A percentile compares a stretch with the other conserved stretches of the same genome.
Conservation (phyloP, 148 eudicot species). For the Fagopyrum homotropicum region DNA sequence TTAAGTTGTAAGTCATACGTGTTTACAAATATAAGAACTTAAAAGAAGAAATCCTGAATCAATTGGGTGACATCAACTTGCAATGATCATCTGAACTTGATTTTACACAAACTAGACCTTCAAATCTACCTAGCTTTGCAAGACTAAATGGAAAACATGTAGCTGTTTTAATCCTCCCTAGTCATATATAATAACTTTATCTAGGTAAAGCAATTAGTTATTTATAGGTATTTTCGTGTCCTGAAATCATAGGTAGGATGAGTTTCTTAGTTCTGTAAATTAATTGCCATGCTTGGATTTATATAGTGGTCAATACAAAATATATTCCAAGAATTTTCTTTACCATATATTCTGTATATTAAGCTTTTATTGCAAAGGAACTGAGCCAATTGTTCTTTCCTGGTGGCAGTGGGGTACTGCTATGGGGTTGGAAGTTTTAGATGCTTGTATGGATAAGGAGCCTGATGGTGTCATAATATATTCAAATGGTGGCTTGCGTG, state of each 20-base stretch:
- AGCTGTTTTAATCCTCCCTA: not conserved
- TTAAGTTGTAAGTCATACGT: not conserved
- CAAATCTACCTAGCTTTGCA: not conserved
- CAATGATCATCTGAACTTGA: not conserved
- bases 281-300: not conserved
- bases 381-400: constrained; percentile 5
- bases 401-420: constrained; percentile 40
- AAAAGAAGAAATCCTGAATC: not conserved
- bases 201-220: not conserved
- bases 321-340: not conserved
- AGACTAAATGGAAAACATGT: not conserved
- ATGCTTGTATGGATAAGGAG: constrained; percentile 52
- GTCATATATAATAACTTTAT: not conserved
- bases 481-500: constrained; percentile 29
- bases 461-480: constrained; percentile 41
- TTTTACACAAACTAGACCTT: not conserved
- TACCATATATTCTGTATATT: not conserved
- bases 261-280: not conserved
- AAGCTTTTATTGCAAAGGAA: not conserved
- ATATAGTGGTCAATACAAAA: not conserved
- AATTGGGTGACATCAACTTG: not conserved
- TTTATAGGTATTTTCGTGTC: not conserved
- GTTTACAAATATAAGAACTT: not conserved
- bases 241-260: not conserved
- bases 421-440: constrained; percentile 56